Base-by-base conservation (phyloP, 371 early-diverging fungal species). In the Chytridium lagenaria region DNA sequence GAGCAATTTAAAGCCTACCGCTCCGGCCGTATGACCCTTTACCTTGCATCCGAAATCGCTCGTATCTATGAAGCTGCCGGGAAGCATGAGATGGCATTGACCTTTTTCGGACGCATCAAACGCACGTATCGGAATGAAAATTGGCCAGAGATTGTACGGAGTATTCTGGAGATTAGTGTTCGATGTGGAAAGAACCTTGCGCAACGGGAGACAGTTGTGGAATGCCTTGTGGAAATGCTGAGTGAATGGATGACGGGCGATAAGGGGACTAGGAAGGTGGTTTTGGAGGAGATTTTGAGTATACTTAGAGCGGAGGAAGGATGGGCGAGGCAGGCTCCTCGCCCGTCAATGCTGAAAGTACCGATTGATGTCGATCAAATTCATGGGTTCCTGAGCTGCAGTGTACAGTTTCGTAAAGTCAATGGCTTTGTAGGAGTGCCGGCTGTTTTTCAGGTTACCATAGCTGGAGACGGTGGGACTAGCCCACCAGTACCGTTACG, bases 101-200 rank as follows among this genome's bases (percentile, higher is more conserved):
- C 92, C 82, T 92, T 95, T 72, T 95, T 92, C 81, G 94, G 94
- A 55, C 83, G 94, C 5, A 95, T 95, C 51, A 91, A 90, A 66
- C 93, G 92, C 73, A 94, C 93, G 0, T 95, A 94, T 76, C 87
- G 95, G 5, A 94, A 93, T 76, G 95, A 95, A 71, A 80, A 84
- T 38, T 95, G 95, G 95, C 81, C 85, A 66, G 77, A 85, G 68
- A 85, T 95, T 0, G 78, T 94, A 36, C 86, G 86, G 0, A 88
- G 89, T 0, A 91, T 93, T 36, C 73, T 93, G 40, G 78, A 85
- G 55, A 87, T 88, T 83, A 90, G 89, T 0, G 72, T 90, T 7
- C 85, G 85, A 3, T 94, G 95, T 76, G 94, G 93, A 19, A 88
- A 88, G 70, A 88, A 89, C 61, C 77, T 92, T 10, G 88, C 84